A percentile compares a stretch with the other conserved stretches of the same genome.
These are phyloP conservation scores for Pichia deserticola DNA, from an alignment of 805 yeast genomes.

Conservation along the genomic window DNA sequence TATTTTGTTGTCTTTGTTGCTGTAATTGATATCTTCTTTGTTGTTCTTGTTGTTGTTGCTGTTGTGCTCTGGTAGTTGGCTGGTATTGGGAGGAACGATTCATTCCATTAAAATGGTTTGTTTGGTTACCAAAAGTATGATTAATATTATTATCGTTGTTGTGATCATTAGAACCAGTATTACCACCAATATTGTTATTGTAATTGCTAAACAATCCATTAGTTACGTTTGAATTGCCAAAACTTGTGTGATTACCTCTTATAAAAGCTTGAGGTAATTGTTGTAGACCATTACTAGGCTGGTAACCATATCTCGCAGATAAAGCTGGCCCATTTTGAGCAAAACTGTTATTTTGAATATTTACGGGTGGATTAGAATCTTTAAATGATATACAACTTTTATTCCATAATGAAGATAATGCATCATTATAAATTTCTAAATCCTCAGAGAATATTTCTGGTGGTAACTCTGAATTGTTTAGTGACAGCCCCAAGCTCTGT, in stretches of 20 bases:
- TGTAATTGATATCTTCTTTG: slow-evolving; percentile 10
- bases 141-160: too few relatives aligned
- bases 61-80: slow-evolving; percentile 28
- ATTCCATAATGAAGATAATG: slow-evolving; percentile 12
- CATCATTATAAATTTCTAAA: slow-evolving; percentile 3
- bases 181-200: background rate
- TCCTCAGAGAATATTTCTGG: slow-evolving; percentile 3
- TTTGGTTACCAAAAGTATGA: background rate
- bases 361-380: background rate
- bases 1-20: background rate
- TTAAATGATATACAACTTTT: slow-evolving; percentile 2
- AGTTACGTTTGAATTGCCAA: slow-evolving; percentile 1
- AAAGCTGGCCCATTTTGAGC: background rate
- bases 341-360: background rate
- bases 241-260: slow-evolving; percentile 5
- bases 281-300: background rate
- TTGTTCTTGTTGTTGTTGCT: slow-evolving; percentile 11
- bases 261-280: background rate
- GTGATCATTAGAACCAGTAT: background rate
- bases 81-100: slow-evolving; percentile 11
- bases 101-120: slow-evolving; percentile 4
- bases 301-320: slow-evolving; percentile 3
- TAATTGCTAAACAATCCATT: too few relatives aligned
- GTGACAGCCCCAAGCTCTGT: background rate
- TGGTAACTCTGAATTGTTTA: background rate